Conservation (phyloP, 805 yeast genomes). For the Schwanniomyces yamadae region DNA sequence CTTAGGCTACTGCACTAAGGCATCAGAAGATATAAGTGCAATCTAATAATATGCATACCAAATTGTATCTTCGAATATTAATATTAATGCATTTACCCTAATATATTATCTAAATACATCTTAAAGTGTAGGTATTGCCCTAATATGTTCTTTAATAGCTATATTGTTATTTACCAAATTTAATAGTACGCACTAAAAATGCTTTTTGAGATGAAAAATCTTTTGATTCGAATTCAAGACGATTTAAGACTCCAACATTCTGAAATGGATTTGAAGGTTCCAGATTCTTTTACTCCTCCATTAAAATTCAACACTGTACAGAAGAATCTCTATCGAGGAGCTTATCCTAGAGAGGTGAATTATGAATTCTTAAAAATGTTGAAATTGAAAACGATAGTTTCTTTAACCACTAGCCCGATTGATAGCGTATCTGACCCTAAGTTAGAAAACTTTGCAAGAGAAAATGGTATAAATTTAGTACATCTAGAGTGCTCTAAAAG, state of each 20-base stretch:
- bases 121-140: too few relatives aligned
- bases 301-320: conserved; percentile 72
- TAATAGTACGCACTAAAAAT: too few relatives aligned
- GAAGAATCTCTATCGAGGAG: conserved; percentile 74
- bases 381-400: conserved; percentile 66
- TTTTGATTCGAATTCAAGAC: background rate
- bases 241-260: too few relatives aligned
- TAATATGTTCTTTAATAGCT: too few relatives aligned
- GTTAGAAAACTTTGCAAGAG: conserved; percentile 51
- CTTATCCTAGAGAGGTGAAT: conserved; percentile 79
- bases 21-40: too few relatives aligned
- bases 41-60: too few relatives aligned
- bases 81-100: too few relatives aligned
- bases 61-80: too few relatives aligned
- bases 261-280: conserved; percentile 7
- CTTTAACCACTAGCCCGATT: conserved; percentile 77
- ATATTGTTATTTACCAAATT: too few relatives aligned
- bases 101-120: too few relatives aligned
- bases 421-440: conserved; percentile 49
- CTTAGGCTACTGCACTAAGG: too few relatives aligned
- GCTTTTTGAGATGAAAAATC: too few relatives aligned
- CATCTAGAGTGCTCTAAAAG: conserved; percentile 68
- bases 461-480: conserved; percentile 55
- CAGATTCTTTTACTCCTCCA: conserved; percentile 61
- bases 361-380: conserved; percentile 65